Conservation (phyloP, 106 monocot genomes). For the Allium cepa region DNA sequence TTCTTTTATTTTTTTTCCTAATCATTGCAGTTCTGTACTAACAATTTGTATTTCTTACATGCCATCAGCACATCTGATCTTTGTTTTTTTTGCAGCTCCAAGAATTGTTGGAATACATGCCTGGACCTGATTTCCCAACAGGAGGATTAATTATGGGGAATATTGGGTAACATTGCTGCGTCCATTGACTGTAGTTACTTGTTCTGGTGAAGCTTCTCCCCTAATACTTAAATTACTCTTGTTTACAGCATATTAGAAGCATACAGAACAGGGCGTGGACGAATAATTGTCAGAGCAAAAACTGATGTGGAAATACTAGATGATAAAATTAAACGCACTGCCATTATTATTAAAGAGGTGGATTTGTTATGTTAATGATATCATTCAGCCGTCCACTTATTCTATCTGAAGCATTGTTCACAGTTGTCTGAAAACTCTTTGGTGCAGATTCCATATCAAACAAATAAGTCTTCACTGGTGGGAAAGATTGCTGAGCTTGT, state of each 20-base stretch:
- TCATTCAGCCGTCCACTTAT: not conserved
- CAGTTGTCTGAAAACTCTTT: conserved; percentile 9
- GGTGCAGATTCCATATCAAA: conserved; percentile 89
- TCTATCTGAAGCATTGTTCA: not conserved
- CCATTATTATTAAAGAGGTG: conserved; percentile 93
- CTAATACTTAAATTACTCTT: not conserved
- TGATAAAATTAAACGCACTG: conserved; percentile 63
- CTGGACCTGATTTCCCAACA: conserved; percentile 98
- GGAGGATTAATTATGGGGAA: conserved; percentile 97
- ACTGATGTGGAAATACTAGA: conserved; percentile 87
- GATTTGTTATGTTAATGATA: not conserved
- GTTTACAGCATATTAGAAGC: conserved; percentile 82
- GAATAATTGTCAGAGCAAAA: conserved; percentile 86
- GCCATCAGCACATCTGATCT: no score
- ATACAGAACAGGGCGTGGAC: conserved; percentile 89
- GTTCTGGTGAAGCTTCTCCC: conserved; percentile 3
- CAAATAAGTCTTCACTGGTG: conserved; percentile 87
- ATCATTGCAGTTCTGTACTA: no score
- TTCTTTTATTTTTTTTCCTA: no score
- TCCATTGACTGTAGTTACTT: not conserved
- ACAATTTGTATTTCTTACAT: no score
- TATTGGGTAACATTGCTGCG: conserved; percentile 46
- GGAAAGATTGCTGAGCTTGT: conserved; percentile 94
- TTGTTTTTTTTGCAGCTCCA: conserved; percentile 47
- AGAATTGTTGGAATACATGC: conserved; percentile 97